A percentile compares a stretch with the other conserved stretches of the same genome.
Evolutionary conservation across 108 stramenopile genomes (phyloP).

Genomic region (Asterionellopsis glacialis): DNA sequence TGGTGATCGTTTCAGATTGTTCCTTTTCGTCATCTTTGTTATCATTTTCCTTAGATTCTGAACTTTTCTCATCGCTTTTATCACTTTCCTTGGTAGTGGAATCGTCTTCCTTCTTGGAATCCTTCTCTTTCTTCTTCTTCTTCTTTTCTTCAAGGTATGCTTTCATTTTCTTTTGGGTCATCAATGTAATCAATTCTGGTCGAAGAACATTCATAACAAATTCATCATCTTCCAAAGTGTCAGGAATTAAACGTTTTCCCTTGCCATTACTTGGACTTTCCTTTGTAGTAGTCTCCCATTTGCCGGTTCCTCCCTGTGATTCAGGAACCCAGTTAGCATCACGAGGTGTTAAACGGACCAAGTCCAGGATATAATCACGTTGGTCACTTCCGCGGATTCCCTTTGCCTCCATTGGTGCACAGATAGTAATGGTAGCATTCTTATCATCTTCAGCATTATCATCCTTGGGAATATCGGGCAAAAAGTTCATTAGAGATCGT

Average conservation of each 20-base stretch:
- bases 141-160: constrained; percentile 32
- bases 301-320: constrained; percentile 67
- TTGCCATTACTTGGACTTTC: constrained; percentile 4
- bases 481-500: constrained; percentile 14
- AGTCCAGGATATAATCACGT: constrained; percentile 87
- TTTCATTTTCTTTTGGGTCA: constrained; percentile 52
- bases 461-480: constrained; percentile 1
- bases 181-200: constrained; percentile 75
- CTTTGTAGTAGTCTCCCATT: constrained; percentile 41
- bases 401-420: constrained; percentile 88
- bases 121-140: constrained; percentile 16
- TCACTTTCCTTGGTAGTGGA: constrained; percentile 10
- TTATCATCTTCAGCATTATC: constrained; percentile 20
- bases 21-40: constrained; percentile 25
- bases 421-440: constrained; percentile 44
- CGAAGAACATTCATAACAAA: constrained; percentile 75
- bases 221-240: constrained; percentile 63
- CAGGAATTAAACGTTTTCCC: constrained; percentile 17
- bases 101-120: constrained; percentile 17
- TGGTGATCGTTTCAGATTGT: constrained; percentile 26
- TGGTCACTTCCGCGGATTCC: constrained; percentile 90
- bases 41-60: constrained; percentile 15
- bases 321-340: constrained; percentile 93
- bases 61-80: constrained; percentile 5
- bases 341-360: constrained; percentile 87